phyloP scores from a whole-genome alignment of 345 rosid species.

The Hibiscus syriacus region DNA sequence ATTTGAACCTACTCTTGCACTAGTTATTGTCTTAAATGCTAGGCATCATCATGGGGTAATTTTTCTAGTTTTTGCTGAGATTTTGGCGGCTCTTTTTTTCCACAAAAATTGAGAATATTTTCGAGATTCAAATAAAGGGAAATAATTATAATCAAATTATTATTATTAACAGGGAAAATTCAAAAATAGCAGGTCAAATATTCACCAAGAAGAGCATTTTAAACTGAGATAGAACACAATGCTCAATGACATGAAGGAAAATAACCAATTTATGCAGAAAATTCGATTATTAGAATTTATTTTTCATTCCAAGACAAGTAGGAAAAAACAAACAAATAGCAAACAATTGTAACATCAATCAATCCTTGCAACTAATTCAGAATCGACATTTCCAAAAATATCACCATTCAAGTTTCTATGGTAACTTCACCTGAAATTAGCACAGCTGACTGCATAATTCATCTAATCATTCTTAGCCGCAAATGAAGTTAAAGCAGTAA shows the following conservation, averaged over 20 bases:
- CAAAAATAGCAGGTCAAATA: too few species aligned
- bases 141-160: too few species aligned
- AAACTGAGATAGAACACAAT: too few species aligned
- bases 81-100: conserved; percentile 25
- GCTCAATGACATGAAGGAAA: too few species aligned
- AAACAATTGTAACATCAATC: not conserved
- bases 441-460: not conserved
- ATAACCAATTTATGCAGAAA: not conserved
- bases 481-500: not conserved
- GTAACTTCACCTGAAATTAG: not conserved
- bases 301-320: not conserved
- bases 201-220: too few species aligned
- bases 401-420: not conserved
- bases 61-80: conserved; percentile 42
- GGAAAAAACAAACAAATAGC: not conserved
- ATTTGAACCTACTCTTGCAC: conserved; percentile 50
- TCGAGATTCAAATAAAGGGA: too few species aligned
- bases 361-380: conserved; percentile 6
- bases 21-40: conserved; percentile 54
- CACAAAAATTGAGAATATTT: conserved; percentile 3
- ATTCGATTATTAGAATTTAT: not conserved
- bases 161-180: too few species aligned
- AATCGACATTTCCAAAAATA: not conserved
- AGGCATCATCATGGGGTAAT: conserved; percentile 38
- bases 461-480: not conserved